Percentiles rank a stretch among this genome's conserved stretches.
Evolutionary conservation across 306 rosid species (phyloP).

Genomic region (Alnus rubra): DNA sequence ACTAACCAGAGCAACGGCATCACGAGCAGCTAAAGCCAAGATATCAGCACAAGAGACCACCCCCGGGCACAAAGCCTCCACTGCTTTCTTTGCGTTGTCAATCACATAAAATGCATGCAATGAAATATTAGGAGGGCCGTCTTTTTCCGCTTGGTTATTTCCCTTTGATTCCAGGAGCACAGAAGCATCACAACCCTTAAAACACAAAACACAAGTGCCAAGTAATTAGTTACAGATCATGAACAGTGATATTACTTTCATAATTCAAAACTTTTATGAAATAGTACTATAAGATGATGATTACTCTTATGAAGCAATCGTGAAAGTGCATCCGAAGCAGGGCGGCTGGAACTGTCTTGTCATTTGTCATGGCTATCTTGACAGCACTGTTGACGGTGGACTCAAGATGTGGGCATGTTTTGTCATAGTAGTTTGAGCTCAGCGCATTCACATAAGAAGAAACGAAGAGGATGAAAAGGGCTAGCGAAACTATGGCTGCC

Average conservation of each 20-base stretch:
- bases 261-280: no score
- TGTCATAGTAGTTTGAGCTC: slow-evolving; percentile 47
- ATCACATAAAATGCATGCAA: slow-evolving; percentile 80
- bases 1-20: slow-evolving; percentile 51
- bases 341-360: slow-evolving; percentile 73
- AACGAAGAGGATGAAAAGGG: slow-evolving; percentile 21
- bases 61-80: slow-evolving; percentile 50
- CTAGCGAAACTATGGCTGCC: slow-evolving; percentile 27
- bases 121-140: slow-evolving; percentile 72
- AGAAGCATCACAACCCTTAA: slow-evolving; percentile 77
- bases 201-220: not conserved
- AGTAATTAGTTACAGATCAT: not conserved
- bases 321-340: slow-evolving; percentile 83
- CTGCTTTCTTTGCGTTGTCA: slow-evolving; percentile 58
- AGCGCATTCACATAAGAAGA: slow-evolving; percentile 27
- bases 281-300: not conserved
- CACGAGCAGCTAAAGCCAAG: slow-evolving; percentile 66
- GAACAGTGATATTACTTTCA: not conserved
- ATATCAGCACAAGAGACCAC: slow-evolving; percentile 64
- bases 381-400: slow-evolving; percentile 56
- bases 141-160: slow-evolving; percentile 66
- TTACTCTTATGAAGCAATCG: slow-evolving; percentile 81
- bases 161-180: slow-evolving; percentile 70
- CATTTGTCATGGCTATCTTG: slow-evolving; percentile 42
- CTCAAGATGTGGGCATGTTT: slow-evolving; percentile 61